Evolutionary conservation across 148 eudicot genomes (phyloP), one percentile per base, ranked within the genome.

Genomic region (Rhododendron ovatum): DNA sequence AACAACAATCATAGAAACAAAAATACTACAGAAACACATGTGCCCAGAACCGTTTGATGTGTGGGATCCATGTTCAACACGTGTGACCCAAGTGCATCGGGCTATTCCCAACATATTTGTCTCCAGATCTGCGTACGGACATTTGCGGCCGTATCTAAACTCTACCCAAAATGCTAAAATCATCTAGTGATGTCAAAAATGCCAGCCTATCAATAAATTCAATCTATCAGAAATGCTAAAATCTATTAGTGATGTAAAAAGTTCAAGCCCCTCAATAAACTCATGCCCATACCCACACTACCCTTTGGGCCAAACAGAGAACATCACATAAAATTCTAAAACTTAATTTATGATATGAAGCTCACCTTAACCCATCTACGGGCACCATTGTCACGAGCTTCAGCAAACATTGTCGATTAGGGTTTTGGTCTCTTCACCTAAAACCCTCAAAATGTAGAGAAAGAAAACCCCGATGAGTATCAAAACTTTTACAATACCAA

Each of bases 291-390:
- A 9, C 50, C 22, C 22, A 57, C 61, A 57, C 61, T 57, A 57
- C 30, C 37, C 75, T 12, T 13, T 28, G 33, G 15, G 15, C 37
- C 5, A 11, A 26, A 14, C 12, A 30, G 14, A 30, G 11, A 69
- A 28, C 75, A 26, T 5, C 37, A 30, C 1, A 28, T 12, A 69
- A 69, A 12, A 3, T 69, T 28, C 75, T 28, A 69, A 69, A 69
- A 11, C 75, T 30, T 26, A 69, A 1, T 69, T n/a, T 71, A 5
- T 74, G 22, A 67, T 14, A 74, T 11, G 22, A 74, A 63, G 65
- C 80, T 73, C 67, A 73, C 86, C 86, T 51, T 61, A 51, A 84
- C 86, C 80, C 80, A 84, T 74, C 12, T 50, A 50, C 14, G 80
- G 78, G 78, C 61, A 7, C 50, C 50, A 50, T 22, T 45, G 20